Evolutionary conservation across 495 filamentous ascomycete genomes (phyloP), one percentile per base, ranked within the genome.

Genomic region (Neurospora sp.): DNA sequence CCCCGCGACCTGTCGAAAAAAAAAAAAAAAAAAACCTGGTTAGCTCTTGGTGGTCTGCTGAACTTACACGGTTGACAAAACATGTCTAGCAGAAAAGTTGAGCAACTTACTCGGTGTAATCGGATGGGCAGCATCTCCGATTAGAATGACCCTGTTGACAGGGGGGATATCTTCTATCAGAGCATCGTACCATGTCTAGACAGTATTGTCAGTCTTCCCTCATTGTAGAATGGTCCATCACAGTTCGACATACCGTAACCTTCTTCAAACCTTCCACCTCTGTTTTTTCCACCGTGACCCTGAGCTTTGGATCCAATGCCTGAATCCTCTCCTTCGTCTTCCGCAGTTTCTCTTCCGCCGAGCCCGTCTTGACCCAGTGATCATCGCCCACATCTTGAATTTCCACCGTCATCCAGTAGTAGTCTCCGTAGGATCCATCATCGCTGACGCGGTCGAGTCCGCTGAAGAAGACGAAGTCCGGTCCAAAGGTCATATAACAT

Each of bases 91-190:
- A 2, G 6, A 2, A 18, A 18, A 18, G 41, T 44, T 44, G 12
- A 20, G 7, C 1, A 40, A 85, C 86, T 76, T 85, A 89, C 88
- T 82, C 27, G 83, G 85, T 1, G 86, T 85, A 87, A 89, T 89
- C 0, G 87, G 83, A 78, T 91, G 88, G 0, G 85, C 85, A 0
- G 88, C 87, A 79, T 91, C 89, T 0, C 88, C 88, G 9, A 85
- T 84, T 31, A 89, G 44, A 0, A 86, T 85, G 0, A 88, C 80
- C 40, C 84, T 73, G 8, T 87, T 83, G 14, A 74, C 71, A 0
- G 81, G 75, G 0, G 79, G 71, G 22, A 74, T 38, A 3, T 72
- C 14, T 4, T 78, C 71, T 16, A 76, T 70, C 0, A 70, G 48
- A 14, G 80, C 81, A 27, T 77, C 74, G 35, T 48, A 72, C 76